These are phyloP conservation scores for Penicillium paneum DNA, from an alignment of 2,329 filamentous ascomycete genomes.

Conservation along the genomic window DNA sequence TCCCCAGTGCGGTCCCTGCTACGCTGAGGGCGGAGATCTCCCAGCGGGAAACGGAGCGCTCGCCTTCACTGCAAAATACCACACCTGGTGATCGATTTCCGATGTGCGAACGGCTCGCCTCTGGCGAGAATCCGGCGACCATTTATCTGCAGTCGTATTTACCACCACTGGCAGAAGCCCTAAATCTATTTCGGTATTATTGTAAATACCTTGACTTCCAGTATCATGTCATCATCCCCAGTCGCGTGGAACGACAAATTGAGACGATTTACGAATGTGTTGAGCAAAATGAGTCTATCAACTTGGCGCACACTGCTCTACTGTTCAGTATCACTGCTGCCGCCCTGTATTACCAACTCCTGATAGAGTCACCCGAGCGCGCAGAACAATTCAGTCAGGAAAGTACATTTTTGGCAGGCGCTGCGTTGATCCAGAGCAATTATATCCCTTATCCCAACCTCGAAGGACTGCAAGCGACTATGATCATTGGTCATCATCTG, in stretches of 20 bases:
- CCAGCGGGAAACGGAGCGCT: neutral
- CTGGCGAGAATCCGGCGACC: conserved; percentile 21
- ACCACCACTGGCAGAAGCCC: conserved; percentile 30
- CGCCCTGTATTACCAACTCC: conserved; percentile 26
- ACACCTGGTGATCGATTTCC: neutral
- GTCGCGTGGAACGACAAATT: conserved; percentile 25
- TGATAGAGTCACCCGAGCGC: conserved; percentile 18
- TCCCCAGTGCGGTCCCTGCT: conserved; percentile 23
- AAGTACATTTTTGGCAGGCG: conserved; percentile 28
- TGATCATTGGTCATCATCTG: conserved; percentile 31
- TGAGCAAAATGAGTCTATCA: conserved; percentile 16
- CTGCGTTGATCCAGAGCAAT: conserved; percentile 33
- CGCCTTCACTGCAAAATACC: neutral
- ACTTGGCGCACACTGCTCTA: conserved; percentile 31
- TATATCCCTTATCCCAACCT: conserved; percentile 30
- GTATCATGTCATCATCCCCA: conserved; percentile 37
- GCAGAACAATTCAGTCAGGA: conserved; percentile 27
- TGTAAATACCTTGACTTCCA: conserved; percentile 33
- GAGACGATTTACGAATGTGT: conserved; percentile 30
- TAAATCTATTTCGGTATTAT: conserved; percentile 34
- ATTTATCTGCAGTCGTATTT: conserved; percentile 24
- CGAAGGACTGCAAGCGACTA: conserved; percentile 34
- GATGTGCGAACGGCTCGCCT: conserved; percentile 5
- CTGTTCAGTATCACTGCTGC: conserved; percentile 36
- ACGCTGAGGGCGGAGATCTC: conserved; percentile 19